A percentile compares a stretch with the other conserved stretches of the same genome.
Conservation (phyloP, 2,329 filamentous ascomycete genomes). For the Lizonia empirigonia region DNA sequence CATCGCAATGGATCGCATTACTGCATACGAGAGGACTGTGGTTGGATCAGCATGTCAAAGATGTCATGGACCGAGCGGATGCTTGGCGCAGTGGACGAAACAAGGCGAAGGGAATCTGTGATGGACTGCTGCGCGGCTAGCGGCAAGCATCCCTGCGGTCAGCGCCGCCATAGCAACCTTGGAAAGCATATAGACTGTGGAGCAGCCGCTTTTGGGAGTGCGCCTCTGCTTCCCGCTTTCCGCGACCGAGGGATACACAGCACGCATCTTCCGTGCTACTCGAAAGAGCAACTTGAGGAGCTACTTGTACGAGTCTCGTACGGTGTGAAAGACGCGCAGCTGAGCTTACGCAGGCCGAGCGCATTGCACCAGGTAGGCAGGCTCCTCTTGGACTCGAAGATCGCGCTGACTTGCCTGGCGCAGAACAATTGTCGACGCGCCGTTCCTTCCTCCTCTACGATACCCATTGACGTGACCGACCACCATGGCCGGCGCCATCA, state of each 20-base stretch:
- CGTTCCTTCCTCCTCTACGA: background rate
- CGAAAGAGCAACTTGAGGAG: background rate
- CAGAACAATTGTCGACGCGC: slow-evolving; percentile 9
- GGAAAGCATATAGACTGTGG: slow-evolving; percentile 5
- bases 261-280: background rate
- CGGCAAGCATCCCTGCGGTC: slow-evolving; percentile 10
- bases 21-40: no score
- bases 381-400: slow-evolving; percentile 9
- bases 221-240: background rate
- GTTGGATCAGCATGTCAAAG: slow-evolving; percentile 4
- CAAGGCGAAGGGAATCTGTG: slow-evolving; percentile 1
- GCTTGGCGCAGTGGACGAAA: slow-evolving; percentile 12
- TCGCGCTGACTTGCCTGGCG: slow-evolving; percentile 19
- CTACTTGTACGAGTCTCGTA: no score
- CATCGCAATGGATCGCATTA: no score
- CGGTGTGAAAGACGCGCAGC: slow-evolving; percentile 13
- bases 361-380: no score
- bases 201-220: background rate
- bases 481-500: slow-evolving; percentile 10
- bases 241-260: slow-evolving; percentile 1
- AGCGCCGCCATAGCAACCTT: slow-evolving; percentile 5
- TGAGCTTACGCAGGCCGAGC: slow-evolving; percentile 16
- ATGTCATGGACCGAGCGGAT: slow-evolving; percentile 13
- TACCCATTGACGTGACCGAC: background rate
- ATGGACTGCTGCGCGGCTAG: slow-evolving; percentile 11